Conservation (phyloP, 2,329 filamentous ascomycete genomes). For the Phialophora tarda region DNA sequence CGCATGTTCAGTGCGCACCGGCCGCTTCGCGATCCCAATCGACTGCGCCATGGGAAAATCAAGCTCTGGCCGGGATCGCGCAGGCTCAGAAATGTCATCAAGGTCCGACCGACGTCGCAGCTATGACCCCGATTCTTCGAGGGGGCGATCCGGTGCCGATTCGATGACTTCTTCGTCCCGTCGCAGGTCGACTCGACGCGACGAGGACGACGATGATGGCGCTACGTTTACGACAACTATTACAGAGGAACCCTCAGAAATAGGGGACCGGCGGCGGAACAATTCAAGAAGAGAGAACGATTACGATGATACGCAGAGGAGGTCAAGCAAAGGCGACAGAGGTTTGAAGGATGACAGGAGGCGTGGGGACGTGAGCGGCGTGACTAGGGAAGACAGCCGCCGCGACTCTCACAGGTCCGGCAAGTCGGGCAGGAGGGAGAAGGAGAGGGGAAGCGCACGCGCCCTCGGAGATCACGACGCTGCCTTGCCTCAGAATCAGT, state of each 20-base stretch:
- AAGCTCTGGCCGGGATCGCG: conserved; percentile 34
- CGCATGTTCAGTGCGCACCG: conserved; percentile 25
- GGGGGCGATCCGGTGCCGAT: conserved; percentile 22
- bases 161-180: conserved; percentile 32
- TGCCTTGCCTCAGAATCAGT: conserved; percentile 60
- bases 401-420: conserved; percentile 24
- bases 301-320: conserved; percentile 12
- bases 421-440: conserved; percentile 24
- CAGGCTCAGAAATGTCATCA: conserved; percentile 33
- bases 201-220: conserved; percentile 19
- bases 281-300: conserved; percentile 11
- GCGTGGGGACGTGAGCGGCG: conserved; percentile 27
- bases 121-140: conserved; percentile 24
- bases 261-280: conserved; percentile 14
- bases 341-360: conserved; percentile 10
- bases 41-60: conserved; percentile 36
- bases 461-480: conserved; percentile 48
- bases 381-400: conserved; percentile 41
- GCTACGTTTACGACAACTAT: conserved; percentile 15
- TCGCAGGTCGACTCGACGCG: conserved; percentile 28
- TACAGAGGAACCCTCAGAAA: conserved; percentile 30
- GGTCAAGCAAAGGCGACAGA: conserved; percentile 18
- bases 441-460: conserved; percentile 13
- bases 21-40: conserved; percentile 21
- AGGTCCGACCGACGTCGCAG: conserved; percentile 31